Base-by-base conservation (phyloP, 805 yeast genomes). In the Tetrapisispora phaffii region DNA sequence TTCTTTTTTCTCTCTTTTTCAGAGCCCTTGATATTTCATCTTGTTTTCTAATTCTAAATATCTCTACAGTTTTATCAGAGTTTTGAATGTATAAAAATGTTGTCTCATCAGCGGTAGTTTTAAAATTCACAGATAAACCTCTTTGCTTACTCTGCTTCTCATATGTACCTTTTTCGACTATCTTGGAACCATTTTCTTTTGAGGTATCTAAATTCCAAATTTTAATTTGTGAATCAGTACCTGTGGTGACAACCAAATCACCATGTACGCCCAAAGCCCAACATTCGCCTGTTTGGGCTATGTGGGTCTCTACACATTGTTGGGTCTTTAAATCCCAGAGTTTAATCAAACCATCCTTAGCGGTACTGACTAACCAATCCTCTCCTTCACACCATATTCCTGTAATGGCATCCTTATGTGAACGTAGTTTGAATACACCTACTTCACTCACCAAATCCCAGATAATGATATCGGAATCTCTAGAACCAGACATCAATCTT, bases 371-470 rank as follows among this genome's bases (percentile, higher is more conserved):
- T 16, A 93, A 65, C 75, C 83, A 87, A 45, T 83, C 85, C n/a
- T 75, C 82, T 49, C 77, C 81, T 5, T 60, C 61, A 42, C 82
- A 75, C 50, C 71, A 64, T 34, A 87, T 54, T 0, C 94, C 94
- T 1, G 96, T 89, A 52, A 93, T 82, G 53, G 81, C 85, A 53
- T 87, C 90, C 60, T 84, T 82, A 63, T 93, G 98, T 6, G 97
- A 88, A 60, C 85, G 78, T 48, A 93, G 72, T 56, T 90, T 82
- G 68, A 77, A 85, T 29, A 90, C 66, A 12, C 99, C 99, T 23
- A 76, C 79, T 69, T 93, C 99, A 9, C 86, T 84, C 15, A 93
- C 89, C 45, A 93, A 74, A 68, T 93, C 99, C 99, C 99, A 93
- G 53, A 88, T 72, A 50, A 93, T 82, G 29, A 90, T 77, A 44